Percentiles rank a stretch among this genome's conserved stretches.
These are phyloP conservation scores for Pelargonium myrrhifolium DNA, from an alignment of 441 rosid genomes.

Conservation along the genomic window DNA sequence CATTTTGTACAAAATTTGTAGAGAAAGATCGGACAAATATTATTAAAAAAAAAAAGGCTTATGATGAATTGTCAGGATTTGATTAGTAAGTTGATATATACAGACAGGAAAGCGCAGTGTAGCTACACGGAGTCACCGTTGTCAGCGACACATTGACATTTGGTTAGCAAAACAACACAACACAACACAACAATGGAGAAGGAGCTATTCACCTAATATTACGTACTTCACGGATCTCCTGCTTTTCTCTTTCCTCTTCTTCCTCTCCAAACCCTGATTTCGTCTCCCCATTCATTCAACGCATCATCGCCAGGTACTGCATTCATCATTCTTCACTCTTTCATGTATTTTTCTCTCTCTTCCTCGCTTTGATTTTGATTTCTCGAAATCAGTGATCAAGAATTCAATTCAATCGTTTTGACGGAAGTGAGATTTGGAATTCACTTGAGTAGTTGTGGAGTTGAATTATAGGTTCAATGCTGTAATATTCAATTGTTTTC, in stretches of 20 bases:
- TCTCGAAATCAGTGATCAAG: background rate
- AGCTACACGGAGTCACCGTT: background rate
- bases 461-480: background rate
- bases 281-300: no score
- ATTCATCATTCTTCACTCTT: no score
- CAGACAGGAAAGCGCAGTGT: background rate
- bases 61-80: background rate
- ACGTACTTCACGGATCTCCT: background rate
- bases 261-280: no score
- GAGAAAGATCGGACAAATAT: no score
- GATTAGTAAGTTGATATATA: background rate
- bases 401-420: background rate
- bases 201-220: background rate
- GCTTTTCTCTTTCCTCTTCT: background rate
- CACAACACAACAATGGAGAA: background rate
- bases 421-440: background rate
- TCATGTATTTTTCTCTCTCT: no score
- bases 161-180: no score
- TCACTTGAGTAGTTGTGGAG: background rate
- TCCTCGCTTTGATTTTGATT: background rate
- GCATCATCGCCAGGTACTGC: no score
- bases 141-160: background rate
- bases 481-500: background rate
- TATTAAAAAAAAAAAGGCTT: no score
- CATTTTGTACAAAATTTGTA: no score